Conservation (phyloP, 2,329 filamentous ascomycete species). For the Xylaria polymorpha region DNA sequence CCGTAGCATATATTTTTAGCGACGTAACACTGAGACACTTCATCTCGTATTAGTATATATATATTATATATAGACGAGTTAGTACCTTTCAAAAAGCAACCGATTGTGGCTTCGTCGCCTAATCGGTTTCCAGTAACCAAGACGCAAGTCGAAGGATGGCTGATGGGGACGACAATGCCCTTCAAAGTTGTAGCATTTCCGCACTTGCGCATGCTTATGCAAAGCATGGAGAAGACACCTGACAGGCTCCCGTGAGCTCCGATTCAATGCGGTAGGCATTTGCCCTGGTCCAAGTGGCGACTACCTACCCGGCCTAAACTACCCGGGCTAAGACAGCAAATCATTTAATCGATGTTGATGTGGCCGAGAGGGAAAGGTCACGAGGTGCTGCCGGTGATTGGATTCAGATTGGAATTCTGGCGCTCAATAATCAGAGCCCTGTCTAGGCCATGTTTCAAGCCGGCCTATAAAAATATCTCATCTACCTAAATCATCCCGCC, state of each 20-base stretch:
- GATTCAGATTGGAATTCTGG: background rate
- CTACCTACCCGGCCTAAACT: constrained; percentile 4
- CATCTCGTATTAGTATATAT: too few relatives aligned
- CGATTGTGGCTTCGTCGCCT: constrained; percentile 1
- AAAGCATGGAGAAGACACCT: constrained; percentile 1
- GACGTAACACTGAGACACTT: background rate
- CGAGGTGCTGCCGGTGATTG: constrained; percentile 12
- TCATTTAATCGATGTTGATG: constrained; percentile 1
- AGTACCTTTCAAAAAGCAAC: background rate
- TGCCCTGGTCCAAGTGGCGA: background rate
- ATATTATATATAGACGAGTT: background rate
- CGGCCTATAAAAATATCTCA: constrained; percentile 11
- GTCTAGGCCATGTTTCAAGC: constrained; percentile 26
- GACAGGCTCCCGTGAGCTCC: constrained; percentile 17
- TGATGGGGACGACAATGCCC: background rate
- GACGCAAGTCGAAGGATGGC: background rate
- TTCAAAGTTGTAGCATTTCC: constrained; percentile 2
- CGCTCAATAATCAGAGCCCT: constrained; percentile 12
- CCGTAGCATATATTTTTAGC: background rate
- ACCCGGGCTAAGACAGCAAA: background rate
- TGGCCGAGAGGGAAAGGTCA: constrained; percentile 14
- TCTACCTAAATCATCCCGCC: constrained; percentile 15
- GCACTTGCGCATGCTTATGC: constrained; percentile 12
- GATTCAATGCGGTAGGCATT: constrained; percentile 5
- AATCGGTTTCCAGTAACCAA: background rate